Evolutionary conservation across 768 basidiomycete genomes (phyloP).

Genomic region (Xerocomus spinulosus): DNA sequence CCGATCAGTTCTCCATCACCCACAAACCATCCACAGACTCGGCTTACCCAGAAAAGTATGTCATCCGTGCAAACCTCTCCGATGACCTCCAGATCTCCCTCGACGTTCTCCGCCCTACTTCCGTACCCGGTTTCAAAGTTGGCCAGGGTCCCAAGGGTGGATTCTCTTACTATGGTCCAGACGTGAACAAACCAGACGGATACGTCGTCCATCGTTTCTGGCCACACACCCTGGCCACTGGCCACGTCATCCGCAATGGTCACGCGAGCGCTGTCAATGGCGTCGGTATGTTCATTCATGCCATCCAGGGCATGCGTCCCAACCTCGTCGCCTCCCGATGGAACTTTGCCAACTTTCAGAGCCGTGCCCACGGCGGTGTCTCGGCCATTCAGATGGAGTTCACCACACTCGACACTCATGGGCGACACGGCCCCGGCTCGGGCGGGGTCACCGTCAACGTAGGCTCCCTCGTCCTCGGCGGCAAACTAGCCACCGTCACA

Average conservation of each 20-base stretch:
- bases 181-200: constrained; percentile 66
- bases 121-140: constrained; percentile 84
- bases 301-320: constrained; percentile 97
- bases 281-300: constrained; percentile 85
- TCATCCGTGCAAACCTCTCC: constrained; percentile 72
- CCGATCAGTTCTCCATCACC: constrained; percentile 78
- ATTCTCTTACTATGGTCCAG: constrained; percentile 79
- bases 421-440: constrained; percentile 72
- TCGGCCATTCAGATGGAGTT: constrained; percentile 96
- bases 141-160: constrained; percentile 88
- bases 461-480: constrained; percentile 77
- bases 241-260: constrained; percentile 65
- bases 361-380: constrained; percentile 63
- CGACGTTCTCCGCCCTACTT: constrained; percentile 61
- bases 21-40: constrained; percentile 50
- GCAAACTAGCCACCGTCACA: constrained; percentile 71
- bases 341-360: constrained; percentile 95
- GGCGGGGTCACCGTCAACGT: constrained; percentile 84
- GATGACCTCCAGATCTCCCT: constrained; percentile 78
- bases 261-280: constrained; percentile 54
- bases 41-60: constrained; percentile 72
- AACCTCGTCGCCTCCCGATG: constrained; percentile 88
- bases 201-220: constrained; percentile 91
- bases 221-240: constrained; percentile 62
- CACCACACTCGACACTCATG: constrained; percentile 75